phyloP scores from a whole-genome alignment of 2,329 filamentous ascomycete species.

The Metarhizium sp. region DNA sequence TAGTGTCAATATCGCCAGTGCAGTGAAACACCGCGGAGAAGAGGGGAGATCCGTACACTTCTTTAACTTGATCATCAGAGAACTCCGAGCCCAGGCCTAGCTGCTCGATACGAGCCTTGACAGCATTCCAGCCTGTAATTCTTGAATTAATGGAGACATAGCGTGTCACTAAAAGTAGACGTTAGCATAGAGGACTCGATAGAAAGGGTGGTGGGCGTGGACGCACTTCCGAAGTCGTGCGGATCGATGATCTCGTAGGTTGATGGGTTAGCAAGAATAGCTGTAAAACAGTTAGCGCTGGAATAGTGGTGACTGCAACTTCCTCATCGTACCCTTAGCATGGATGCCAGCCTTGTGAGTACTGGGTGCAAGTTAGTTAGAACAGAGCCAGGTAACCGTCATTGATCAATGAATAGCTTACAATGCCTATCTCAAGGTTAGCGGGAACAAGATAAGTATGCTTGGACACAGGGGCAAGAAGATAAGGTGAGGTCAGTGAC shows the following conservation, averaged over 20 bases:
- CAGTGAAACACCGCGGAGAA: neutral
- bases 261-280: slow-evolving; percentile 8
- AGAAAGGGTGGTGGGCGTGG: too few species aligned
- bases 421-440: too few species aligned
- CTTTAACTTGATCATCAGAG: slow-evolving; percentile 17
- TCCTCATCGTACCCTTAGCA: slow-evolving; percentile 14
- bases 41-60: neutral
- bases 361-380: slow-evolving; percentile 8
- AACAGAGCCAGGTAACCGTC: too few species aligned
- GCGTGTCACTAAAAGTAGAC: slow-evolving; percentile 21
- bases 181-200: too few species aligned
- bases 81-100: slow-evolving; percentile 51
- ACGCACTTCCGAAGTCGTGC: slow-evolving; percentile 36
- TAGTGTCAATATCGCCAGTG: neutral
- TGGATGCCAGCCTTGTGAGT: slow-evolving; percentile 25
- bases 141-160: slow-evolving; percentile 55
- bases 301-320: neutral
- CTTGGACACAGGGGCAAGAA: slow-evolving; percentile 10
- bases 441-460: neutral
- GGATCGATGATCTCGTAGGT: slow-evolving; percentile 91
- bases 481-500: neutral
- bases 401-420: too few species aligned
- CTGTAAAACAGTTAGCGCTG: neutral
- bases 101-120: slow-evolving; percentile 82
- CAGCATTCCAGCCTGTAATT: slow-evolving; percentile 87